Conservation (phyloP, 2,329 filamentous ascomycete species). For the Claviceps purpurea region DNA sequence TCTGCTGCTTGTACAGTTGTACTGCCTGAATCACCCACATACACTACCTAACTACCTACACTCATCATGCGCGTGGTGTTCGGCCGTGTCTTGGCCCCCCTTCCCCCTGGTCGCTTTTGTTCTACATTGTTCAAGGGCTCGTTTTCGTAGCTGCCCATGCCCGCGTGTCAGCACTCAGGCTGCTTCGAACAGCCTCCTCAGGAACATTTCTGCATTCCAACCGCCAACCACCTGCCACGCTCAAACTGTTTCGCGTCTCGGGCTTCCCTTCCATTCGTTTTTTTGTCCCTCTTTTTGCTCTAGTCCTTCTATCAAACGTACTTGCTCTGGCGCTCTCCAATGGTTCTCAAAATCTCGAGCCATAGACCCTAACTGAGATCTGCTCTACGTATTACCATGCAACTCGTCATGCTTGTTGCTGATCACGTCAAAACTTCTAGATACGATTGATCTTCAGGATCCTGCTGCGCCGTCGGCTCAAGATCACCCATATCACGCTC, state of each 20-base stretch:
- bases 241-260: background rate
- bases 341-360: background rate
- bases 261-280: background rate
- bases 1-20: background rate
- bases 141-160: conserved; percentile 4
- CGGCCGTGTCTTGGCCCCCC: background rate
- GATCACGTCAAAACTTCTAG: conserved; percentile 28
- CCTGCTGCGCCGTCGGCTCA: conserved; percentile 70
- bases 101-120: conserved; percentile 3
- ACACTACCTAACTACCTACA: too few species aligned
- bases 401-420: conserved; percentile 1
- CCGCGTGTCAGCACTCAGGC: background rate
- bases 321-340: background rate
- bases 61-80: background rate
- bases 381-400: background rate
- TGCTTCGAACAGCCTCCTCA: background rate
- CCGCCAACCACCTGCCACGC: conserved; percentile 8
- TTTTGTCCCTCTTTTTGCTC: background rate
- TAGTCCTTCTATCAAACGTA: background rate
- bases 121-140: conserved; percentile 3
- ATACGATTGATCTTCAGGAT: conserved; percentile 91
- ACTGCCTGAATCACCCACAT: background rate
- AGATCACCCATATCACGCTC: conserved; percentile 44
- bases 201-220: conserved; percentile 12
- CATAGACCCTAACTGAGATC: background rate